Evolutionary conservation across 192 early-diverging fungal species (phyloP).

Genomic region (Gryganskiella cystojenkinii): DNA sequence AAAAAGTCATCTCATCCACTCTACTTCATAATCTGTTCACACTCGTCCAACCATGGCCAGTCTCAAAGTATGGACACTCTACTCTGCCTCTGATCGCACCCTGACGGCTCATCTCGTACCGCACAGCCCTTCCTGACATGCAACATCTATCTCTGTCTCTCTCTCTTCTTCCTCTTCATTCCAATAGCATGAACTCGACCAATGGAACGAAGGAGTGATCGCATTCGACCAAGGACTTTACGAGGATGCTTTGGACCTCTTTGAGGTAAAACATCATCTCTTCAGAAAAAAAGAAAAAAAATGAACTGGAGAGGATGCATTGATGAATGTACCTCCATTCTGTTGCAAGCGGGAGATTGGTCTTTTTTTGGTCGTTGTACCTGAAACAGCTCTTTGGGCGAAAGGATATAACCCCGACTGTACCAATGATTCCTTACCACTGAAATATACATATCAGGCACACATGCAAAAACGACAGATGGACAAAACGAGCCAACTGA

Average conservation of each 20-base stretch:
- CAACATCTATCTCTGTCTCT: background rate
- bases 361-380: too few species aligned
- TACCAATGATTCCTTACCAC: too few species aligned
- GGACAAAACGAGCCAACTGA: background rate
- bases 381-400: too few species aligned
- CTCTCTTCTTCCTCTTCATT: background rate
- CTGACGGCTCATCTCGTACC: background rate
- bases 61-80: slow-evolving; percentile 30
- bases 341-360: too few species aligned
- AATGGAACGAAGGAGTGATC: slow-evolving; percentile 70
- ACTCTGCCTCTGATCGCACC: background rate
- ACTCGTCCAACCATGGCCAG: slow-evolving; percentile 18
- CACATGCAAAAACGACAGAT: too few species aligned
- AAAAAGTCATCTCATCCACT: background rate
- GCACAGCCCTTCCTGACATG: background rate
- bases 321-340: background rate
- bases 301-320: too few species aligned
- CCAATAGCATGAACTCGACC: slow-evolving; percentile 45
- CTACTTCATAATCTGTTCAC: background rate
- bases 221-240: slow-evolving; percentile 83
- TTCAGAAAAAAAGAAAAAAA: too few species aligned
- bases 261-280: too few species aligned
- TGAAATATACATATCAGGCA: too few species aligned
- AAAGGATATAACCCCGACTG: too few species aligned
- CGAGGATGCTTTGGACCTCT: slow-evolving; percentile 72